Evolutionary conservation across 2,329 filamentous ascomycete species (phyloP).

Genomic region (Ophiocordyceps camponoti-saundersi): DNA sequence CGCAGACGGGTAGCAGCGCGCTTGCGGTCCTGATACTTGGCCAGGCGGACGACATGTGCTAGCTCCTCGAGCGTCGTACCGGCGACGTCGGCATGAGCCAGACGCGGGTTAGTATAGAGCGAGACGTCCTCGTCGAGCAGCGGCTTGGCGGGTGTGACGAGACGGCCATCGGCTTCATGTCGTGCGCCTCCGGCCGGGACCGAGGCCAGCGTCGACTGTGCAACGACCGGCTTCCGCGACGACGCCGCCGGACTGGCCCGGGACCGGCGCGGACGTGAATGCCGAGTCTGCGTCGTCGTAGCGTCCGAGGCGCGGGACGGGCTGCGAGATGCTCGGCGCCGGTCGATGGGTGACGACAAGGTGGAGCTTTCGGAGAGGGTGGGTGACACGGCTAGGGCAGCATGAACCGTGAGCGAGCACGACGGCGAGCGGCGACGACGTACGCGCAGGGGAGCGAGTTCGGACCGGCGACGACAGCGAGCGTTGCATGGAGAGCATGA

Average conservation of each 20-base stretch:
- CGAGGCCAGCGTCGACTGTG: conserved; percentile 19
- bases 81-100: conserved; percentile 42
- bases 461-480: conserved; percentile 45
- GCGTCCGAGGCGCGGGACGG: conserved; percentile 30
- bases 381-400: conserved; percentile 14
- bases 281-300: conserved; percentile 21
- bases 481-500: conserved; percentile 44
- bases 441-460: conserved; percentile 41
- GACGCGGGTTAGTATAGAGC: conserved; percentile 44
- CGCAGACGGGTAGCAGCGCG: conserved; percentile 55
- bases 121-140: conserved; percentile 47
- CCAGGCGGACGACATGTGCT: conserved; percentile 59
- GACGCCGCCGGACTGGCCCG: conserved; percentile 19
- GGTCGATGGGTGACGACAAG: conserved; percentile 35
- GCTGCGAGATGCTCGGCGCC: conserved; percentile 36
- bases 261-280: conserved; percentile 24
- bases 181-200: conserved; percentile 13
- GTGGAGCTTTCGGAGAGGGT: conserved; percentile 22
- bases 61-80: conserved; percentile 61
- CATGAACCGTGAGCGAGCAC: conserved; percentile 12
- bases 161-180: conserved; percentile 9
- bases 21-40: conserved; percentile 70
- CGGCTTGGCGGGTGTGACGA: conserved; percentile 18
- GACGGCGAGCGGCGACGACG: conserved; percentile 17
- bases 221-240: conserved; percentile 31